A percentile compares a stretch with the other conserved stretches of the same genome.
phyloP scores from a whole-genome alignment of 192 early-diverging fungal species.

The Coemansia sp. region DNA sequence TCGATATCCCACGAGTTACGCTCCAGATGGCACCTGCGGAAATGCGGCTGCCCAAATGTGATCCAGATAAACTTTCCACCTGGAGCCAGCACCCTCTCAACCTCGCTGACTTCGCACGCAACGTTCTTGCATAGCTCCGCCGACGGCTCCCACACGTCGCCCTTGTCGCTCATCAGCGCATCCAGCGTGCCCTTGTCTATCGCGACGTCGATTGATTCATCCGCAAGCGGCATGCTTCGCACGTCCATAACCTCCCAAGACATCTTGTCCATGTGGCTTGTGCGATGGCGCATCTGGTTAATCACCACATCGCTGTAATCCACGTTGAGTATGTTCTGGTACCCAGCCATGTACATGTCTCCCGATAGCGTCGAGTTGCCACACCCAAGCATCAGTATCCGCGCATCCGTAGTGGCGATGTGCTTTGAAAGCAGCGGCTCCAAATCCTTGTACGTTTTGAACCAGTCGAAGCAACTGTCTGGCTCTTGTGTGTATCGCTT shows the following conservation, averaged over 20 bases:
- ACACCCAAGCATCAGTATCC: conserved; percentile 83
- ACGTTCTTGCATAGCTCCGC: conserved; percentile 67
- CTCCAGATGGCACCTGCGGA: conserved; percentile 71
- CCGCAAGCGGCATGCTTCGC: conserved; percentile 62
- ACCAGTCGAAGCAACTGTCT: conserved; percentile 78
- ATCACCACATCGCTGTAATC: conserved; percentile 82
- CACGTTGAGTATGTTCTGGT: conserved; percentile 71
- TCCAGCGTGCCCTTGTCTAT: conserved; percentile 94
- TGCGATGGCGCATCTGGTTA: conserved; percentile 65
- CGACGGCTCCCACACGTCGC: conserved; percentile 86
- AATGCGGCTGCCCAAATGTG: conserved; percentile 84
- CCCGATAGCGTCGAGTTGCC: conserved; percentile 80
- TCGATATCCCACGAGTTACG: no score
- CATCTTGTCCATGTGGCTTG: conserved; percentile 37
- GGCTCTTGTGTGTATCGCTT: conserved; percentile 58
- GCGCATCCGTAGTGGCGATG: conserved; percentile 57
- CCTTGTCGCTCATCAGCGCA: conserved; percentile 81
- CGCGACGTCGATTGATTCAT: conserved; percentile 66
- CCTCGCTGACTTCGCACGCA: conserved; percentile 72
- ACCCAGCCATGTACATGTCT: conserved; percentile 79
- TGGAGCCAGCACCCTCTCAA: conserved; percentile 69
- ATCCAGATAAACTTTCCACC: conserved; percentile 84
- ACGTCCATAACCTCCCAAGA: conserved; percentile 76
- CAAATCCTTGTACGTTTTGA: conserved; percentile 77
- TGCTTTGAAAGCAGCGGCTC: conserved; percentile 60